Percentiles rank a stretch among this genome's conserved stretches.
These are phyloP conservation scores for Blastocystis sp. DNA, from an alignment of 352 stramenopile species.

Conservation along the genomic window DNA sequence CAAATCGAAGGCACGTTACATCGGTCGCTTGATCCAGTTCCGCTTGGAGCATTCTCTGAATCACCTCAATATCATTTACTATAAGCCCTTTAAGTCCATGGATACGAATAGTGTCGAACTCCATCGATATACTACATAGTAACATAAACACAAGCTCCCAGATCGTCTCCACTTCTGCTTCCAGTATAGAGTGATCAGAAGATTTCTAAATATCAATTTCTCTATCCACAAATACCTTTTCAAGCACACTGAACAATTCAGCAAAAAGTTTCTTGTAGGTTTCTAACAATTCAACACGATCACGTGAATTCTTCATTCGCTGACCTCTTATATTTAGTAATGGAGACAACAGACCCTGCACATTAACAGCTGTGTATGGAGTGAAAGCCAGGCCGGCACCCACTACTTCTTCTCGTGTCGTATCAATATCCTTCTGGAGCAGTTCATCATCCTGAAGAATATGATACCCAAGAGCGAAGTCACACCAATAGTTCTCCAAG, in stretches of 20 bases:
- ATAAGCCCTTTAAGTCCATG: not conserved
- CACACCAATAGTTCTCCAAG: conserved; percentile 44
- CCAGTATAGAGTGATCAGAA: not conserved
- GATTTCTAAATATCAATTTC: not conserved
- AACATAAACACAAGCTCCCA: not conserved
- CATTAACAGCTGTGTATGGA: conserved; percentile 21
- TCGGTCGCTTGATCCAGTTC: not conserved
- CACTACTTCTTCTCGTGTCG: not conserved
- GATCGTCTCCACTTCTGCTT: not conserved
- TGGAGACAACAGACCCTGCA: not conserved
- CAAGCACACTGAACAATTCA: not conserved
- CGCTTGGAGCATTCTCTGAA: not conserved
- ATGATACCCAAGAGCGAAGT: not conserved
- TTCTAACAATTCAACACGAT: conserved; percentile 21
- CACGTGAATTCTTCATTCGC: not conserved
- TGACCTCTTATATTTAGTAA: not conserved
- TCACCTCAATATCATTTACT: not conserved
- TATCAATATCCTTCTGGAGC: not conserved
- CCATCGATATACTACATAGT: not conserved
- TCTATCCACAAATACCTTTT: too few species aligned
- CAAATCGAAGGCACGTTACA: conserved; percentile 6
- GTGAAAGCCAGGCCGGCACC: not conserved
- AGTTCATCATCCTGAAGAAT: conserved; percentile 45
- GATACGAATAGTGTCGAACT: not conserved
- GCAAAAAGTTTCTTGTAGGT: conserved; percentile 2